Evolutionary conservation across 164 flowering plant genomes (phyloP), one percentile per base, ranked within the genome.

Genomic region (Annona squamosa): DNA sequence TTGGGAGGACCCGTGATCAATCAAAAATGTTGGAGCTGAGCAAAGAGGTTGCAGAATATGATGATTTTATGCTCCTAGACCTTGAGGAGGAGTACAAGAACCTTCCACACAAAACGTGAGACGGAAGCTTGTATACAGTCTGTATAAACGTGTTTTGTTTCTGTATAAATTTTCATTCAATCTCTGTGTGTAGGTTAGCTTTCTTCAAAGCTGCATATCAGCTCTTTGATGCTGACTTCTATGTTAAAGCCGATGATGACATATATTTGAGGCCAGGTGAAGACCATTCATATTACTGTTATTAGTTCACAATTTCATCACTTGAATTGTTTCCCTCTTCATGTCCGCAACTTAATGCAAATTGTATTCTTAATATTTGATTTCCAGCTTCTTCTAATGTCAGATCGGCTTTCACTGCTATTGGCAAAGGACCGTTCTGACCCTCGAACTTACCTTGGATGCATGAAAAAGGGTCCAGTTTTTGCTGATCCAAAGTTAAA

Each of bases 31-130:
- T 77, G 48, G 88, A 77, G 63, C 92, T 96, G n/a, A 86, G 68
- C 73, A 89, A 84, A 83, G 99, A 96, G 86, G 82, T 91, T 12
- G 92, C 83, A 57, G 82, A 87, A 66, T 90, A 89, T 71, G 97
- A 91, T 69, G 99, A 96, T 76, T 96, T 96, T 85, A 46, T 96
- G 83, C 82, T 89, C 42, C 80, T 96, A 71, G 98, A 96, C 78
- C 84, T 96, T 71, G 91, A 91, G 79, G 99, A 96, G 82, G 83
- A 87, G 86, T 91, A 93, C 74, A 89, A 90, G 79, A 90, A 86
- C 81, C 98, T 93, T 70, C 98, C 98, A 9, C 85, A 89, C 83
- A 96, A 96, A 90, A 93, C 99, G 98, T 96, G 80, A 85, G 97
- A 84, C 74, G 70, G 52, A 18, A 41, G 79, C 42, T 57, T 64